Base-by-base conservation (phyloP, 176 grass and related monocot species). In the Oryza punctata region DNA sequence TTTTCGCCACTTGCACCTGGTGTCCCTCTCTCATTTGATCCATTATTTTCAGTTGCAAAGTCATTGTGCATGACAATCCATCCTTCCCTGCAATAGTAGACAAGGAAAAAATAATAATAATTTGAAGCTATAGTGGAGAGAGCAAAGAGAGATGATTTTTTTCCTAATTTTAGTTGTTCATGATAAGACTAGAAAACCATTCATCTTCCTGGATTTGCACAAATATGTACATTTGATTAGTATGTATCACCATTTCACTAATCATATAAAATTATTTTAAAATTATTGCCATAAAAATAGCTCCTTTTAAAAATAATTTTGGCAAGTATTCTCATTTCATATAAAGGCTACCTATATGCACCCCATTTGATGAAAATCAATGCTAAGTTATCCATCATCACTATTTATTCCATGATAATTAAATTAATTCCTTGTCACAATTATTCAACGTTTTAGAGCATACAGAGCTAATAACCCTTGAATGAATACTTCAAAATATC, bases 1-100 rank as follows among this genome's bases (percentile, higher is more conserved):
- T 44, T 6, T 21, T 77, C 29, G 18, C 73, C 79, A 90, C 83
- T 78, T 86, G 73, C 67, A 49, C n/a, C 4, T 68, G 69, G 67
- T 59, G 61, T 80, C 7, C 3, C 72, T 30, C 7, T 70, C 44
- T 54, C 16, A 9, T 67, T 80, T 69, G 24, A 78, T 45, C 46
- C 64, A 59, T 61, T 46, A 32, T 16, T 44, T 45, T 18, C 4
- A 19, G 30, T 57, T 68, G 26, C 47, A 30, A 73, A 69, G 46
- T 81, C 32, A 10, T 75, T 75, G 23, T 33, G 5, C 38, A 26
- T 75, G 4, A 18, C 3, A 81, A 3, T 60, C 63, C 18, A 74
- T 74, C 18, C 6, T 69, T 68, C 35, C 1, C 32, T 74, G 41
- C 6, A 72, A 49, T 28, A 50, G 5, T 52, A 65, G 29, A 71